Base-by-base conservation (phyloP, 805 yeast genomes). In the Candida tammaniensis region DNA sequence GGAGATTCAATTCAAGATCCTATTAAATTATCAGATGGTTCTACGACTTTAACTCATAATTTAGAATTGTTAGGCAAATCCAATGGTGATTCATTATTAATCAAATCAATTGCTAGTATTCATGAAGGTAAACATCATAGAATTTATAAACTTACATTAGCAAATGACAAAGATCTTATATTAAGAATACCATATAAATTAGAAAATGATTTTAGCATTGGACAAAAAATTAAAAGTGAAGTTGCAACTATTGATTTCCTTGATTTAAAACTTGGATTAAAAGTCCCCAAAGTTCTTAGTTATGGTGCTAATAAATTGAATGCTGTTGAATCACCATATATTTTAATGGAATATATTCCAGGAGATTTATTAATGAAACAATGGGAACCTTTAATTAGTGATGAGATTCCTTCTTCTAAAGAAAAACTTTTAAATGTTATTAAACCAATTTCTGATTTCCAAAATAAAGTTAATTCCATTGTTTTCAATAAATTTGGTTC, bases 51-150 rank as follows among this genome's bases (percentile, higher is more conserved):
- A 35, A 67, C 72, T 20, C 71, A 78, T 40, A 80, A 80, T 55
- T 52, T 71, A 30, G 51, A 60, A 8, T 48, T 67, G 17, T 43
- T 79, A 25, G 82, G 84, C 7, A 55, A 63, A 0, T 44, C 55
- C 16, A 62, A 59, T 25, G 66, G 68, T 3, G 25, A 13, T 17
- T 26, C 17, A 16, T 30, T 78, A 20, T 58, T 68, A 33, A 69
- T 87, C 46, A 80, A 78, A 49, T 79, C 89, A 30, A 78, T 91
- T 54, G 76, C 86, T 39, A 82, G 94, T 35, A 73, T 87, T 40
- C 95, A 86, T 53, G 98, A 91, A 59, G 98, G 98, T 35, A 87
- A 86, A 61, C 96, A 87, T 55, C 91, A 91, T 64, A 75, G 96
- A 54, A 68, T 91, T 40, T 91, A 89, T 62, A 79, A 82, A 54